Conservation (phyloP, 805 yeast genomes). For the Sugiyamaella valdiviana region DNA sequence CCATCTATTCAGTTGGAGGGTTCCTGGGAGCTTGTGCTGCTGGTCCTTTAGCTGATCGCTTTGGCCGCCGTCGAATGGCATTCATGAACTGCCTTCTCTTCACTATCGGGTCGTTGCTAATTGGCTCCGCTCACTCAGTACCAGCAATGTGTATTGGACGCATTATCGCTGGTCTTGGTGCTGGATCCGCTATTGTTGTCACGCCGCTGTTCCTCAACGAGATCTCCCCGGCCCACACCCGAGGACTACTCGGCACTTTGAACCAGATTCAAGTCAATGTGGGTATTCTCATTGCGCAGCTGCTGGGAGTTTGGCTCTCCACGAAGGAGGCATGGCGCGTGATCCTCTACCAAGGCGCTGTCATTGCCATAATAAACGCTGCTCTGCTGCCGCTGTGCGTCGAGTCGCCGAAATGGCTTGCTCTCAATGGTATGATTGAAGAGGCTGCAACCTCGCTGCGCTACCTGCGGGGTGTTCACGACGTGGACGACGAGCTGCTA, state of each 20-base stretch:
- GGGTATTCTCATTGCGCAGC: constrained; percentile 79
- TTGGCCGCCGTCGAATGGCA: constrained; percentile 57
- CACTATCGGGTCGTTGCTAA: constrained; percentile 53
- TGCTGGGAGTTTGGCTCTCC: constrained; percentile 64
- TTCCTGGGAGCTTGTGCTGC: constrained; percentile 65
- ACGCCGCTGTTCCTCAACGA: constrained; percentile 80
- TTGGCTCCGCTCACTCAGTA: constrained; percentile 45
- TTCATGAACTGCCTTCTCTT: constrained; percentile 47
- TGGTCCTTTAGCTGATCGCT: constrained; percentile 54
- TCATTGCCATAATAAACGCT: constrained; percentile 47
- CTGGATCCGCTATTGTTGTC: constrained; percentile 81
- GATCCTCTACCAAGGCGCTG: constrained; percentile 55
- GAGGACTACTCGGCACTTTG: constrained; percentile 83
- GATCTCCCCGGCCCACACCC: constrained; percentile 58
- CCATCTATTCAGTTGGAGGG: constrained; percentile 81
- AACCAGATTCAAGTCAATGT: constrained; percentile 79
- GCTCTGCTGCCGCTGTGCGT: constrained; percentile 37
- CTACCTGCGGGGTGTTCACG: constrained; percentile 32
- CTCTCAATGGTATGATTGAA: constrained; percentile 39
- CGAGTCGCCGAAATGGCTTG: constrained; percentile 86
- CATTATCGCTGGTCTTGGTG: constrained; percentile 73
- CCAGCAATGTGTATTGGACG: constrained; percentile 55
- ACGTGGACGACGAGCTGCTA: constrained; percentile 26
- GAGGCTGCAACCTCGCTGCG: constrained; percentile 38
- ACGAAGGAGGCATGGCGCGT: constrained; percentile 65